Conservation (phyloP, 2,329 filamentous ascomycete genomes). For the Aspergillus hortae region DNA sequence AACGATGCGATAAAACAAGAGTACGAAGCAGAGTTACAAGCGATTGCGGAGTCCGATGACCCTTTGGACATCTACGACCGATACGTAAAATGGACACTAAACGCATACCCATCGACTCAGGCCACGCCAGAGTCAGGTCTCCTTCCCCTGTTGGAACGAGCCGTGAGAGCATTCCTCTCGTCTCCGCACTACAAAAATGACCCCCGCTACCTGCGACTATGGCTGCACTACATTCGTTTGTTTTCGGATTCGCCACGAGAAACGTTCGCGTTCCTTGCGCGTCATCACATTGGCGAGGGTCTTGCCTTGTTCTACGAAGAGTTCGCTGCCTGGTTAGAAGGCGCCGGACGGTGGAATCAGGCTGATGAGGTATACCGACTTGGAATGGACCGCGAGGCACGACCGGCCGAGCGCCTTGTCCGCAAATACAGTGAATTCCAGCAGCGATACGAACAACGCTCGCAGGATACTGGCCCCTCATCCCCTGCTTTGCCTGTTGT, state of each 20-base stretch:
- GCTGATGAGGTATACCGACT: slow-evolving; percentile 91
- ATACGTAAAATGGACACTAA: slow-evolving; percentile 94
- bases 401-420: slow-evolving; percentile 73
- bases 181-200: slow-evolving; percentile 91
- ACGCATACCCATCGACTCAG: slow-evolving; percentile 91
- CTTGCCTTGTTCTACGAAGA: slow-evolving; percentile 96
- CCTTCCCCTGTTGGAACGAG: slow-evolving; percentile 82
- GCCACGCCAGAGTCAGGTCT: slow-evolving; percentile 89
- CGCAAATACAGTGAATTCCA: slow-evolving; percentile 94
- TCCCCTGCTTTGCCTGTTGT: slow-evolving; percentile 84
- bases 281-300: slow-evolving; percentile 79
- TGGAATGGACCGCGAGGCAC: slow-evolving; percentile 83
- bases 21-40: slow-evolving; percentile 78
- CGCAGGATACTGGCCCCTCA: slow-evolving; percentile 64
- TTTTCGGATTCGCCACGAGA: slow-evolving; percentile 93
- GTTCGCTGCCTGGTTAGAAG: slow-evolving; percentile 89
- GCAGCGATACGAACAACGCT: slow-evolving; percentile 66
- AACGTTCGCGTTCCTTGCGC: slow-evolving; percentile 84
- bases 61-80: slow-evolving; percentile 93
- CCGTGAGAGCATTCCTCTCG: slow-evolving; percentile 84
- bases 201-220: slow-evolving; percentile 85
- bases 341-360: slow-evolving; percentile 77
- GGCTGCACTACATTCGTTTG: slow-evolving; percentile 89
- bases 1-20: slow-evolving; percentile 77
- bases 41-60: slow-evolving; percentile 83